Conservation (phyloP, 2,329 filamentous ascomycete genomes). For the Paecilomyces formosus region DNA sequence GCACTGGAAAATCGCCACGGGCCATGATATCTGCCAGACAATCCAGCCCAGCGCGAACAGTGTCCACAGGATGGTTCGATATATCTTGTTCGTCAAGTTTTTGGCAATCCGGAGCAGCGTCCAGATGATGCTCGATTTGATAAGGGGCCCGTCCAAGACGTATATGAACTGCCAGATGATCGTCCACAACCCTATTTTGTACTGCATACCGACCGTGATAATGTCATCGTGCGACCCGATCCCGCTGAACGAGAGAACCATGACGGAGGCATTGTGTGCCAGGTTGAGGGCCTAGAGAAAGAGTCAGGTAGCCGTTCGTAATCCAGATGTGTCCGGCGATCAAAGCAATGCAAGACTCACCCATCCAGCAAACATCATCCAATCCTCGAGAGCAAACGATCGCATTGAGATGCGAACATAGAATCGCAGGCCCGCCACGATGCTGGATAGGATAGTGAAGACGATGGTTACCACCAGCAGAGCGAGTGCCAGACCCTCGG, state of each 20-base stretch:
- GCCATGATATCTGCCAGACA: neutral
- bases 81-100: neutral
- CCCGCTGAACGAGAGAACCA: neutral
- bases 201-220: neutral
- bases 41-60: neutral
- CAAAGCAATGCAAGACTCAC: neutral
- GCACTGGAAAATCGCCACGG: neutral
- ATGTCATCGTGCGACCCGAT: neutral
- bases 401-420: neutral
- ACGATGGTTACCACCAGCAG: neutral
- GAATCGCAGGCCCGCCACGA: neutral
- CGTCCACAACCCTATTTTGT: neutral
- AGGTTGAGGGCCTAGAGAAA: neutral
- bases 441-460: neutral
- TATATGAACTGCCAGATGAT: neutral
- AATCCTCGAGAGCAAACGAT: neutral
- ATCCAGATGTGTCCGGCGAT: neutral
- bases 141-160: neutral
- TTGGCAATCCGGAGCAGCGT: neutral
- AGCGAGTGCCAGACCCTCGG: neutral
- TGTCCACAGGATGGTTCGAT: neutral
- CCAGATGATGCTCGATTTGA: neutral
- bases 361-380: neutral
- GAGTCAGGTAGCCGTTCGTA: neutral
- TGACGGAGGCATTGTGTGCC: neutral